These are phyloP conservation scores for Arthrinium phaeospermum DNA, from an alignment of 2,329 filamentous ascomycete species.

Conservation along the genomic window DNA sequence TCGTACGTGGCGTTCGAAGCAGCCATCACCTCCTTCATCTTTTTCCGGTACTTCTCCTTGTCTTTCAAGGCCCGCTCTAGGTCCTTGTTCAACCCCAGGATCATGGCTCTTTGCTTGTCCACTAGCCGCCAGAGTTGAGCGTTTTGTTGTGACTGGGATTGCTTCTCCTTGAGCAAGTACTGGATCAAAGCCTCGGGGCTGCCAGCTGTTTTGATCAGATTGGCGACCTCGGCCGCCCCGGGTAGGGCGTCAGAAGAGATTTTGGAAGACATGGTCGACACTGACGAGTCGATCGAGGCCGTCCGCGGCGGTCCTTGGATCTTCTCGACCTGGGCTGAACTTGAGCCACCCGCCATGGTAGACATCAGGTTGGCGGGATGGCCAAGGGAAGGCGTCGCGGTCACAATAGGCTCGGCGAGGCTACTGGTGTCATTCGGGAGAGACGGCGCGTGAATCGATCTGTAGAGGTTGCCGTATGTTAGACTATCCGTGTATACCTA, in stretches of 20 bases:
- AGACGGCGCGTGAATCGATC: constrained; percentile 35
- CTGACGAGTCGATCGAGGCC: constrained; percentile 91
- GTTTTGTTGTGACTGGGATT: constrained; percentile 87
- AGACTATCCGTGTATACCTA: constrained; percentile 16
- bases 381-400: constrained; percentile 49
- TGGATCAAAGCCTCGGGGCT: constrained; percentile 89
- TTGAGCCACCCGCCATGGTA: constrained; percentile 55
- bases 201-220: constrained; percentile 82
- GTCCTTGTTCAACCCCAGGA: constrained; percentile 92
- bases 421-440: constrained; percentile 57
- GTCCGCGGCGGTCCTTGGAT: constrained; percentile 59
- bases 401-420: constrained; percentile 49
- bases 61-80: constrained; percentile 89
- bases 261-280: constrained; percentile 74
- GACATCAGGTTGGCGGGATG: constrained; percentile 44
- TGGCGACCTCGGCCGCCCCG: constrained; percentile 76
- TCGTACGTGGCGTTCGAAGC: constrained; percentile 16
- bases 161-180: constrained; percentile 89
- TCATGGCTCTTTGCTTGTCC: constrained; percentile 94
- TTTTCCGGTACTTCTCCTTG: constrained; percentile 91
- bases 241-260: constrained; percentile 62
- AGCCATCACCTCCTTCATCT: constrained; percentile 75
- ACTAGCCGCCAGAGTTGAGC: constrained; percentile 92
- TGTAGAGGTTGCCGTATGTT: constrained; percentile 27
- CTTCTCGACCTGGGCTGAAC: constrained; percentile 45